These are phyloP conservation scores for Sphaerulina populicola DNA, from an alignment of 2,329 filamentous ascomycete genomes.

Conservation along the genomic window DNA sequence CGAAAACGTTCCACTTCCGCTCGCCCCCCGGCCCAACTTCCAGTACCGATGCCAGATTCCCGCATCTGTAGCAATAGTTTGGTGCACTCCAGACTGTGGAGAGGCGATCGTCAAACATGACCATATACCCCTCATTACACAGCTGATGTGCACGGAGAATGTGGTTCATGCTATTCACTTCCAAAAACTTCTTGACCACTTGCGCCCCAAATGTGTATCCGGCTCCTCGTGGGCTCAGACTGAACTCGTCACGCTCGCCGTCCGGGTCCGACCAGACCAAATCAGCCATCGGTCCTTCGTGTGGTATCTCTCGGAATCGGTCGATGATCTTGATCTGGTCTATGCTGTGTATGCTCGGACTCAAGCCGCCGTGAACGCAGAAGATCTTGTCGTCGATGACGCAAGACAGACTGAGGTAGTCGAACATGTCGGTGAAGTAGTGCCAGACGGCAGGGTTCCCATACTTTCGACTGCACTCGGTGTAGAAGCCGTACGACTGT, in stretches of 20 bases:
- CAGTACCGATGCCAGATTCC: conserved; percentile 92
- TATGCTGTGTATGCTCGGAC: conserved; percentile 79
- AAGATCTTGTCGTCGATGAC: conserved; percentile 99
- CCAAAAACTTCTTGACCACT: conserved; percentile 95
- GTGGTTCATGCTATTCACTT: conserved; percentile 95
- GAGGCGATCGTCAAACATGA: conserved; percentile 86
- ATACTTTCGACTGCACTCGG: conserved; percentile 95
- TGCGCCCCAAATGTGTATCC: conserved; percentile 97
- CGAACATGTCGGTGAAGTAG: conserved; percentile 99
- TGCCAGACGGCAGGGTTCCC: conserved; percentile 99
- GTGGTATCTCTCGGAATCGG: conserved; percentile 94
- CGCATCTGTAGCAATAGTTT: conserved; percentile 64
- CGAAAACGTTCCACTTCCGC: conserved; percentile 95
- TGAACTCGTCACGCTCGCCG: conserved; percentile 95
- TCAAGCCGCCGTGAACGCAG: conserved; percentile 81
- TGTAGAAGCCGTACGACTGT: conserved; percentile 98
- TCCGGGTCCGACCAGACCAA: conserved; percentile 98
- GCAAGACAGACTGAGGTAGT: conserved; percentile 91
- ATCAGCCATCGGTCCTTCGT: conserved; percentile 99
- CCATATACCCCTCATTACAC: conserved; percentile 95
- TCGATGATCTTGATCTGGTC: conserved; percentile 99
- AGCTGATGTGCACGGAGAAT: conserved; percentile 97
- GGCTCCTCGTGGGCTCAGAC: conserved; percentile 81
- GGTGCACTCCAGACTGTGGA: conserved; percentile 98
- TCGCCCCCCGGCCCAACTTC: conserved; percentile 92